phyloP scores from a whole-genome alignment of 345 rosid species.

The Aquilaria malaccensis region DNA sequence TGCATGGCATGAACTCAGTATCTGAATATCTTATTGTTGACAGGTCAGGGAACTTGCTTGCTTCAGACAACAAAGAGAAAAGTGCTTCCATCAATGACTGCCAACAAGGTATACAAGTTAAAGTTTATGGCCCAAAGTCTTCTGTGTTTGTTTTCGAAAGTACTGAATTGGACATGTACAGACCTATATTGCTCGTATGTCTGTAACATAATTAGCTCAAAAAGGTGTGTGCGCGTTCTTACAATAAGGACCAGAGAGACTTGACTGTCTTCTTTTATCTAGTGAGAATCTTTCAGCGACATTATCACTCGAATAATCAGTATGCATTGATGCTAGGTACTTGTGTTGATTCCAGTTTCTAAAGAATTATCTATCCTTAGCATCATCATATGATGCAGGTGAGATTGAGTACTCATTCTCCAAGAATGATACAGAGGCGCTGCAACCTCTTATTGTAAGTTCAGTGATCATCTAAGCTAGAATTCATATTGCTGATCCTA shows the following conservation, averaged over 20 bases:
- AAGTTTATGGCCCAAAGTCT: neutral
- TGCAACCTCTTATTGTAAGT: constrained; percentile 35
- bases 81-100: neutral
- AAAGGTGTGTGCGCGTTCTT: too few species aligned
- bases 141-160: neutral
- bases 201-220: too few species aligned
- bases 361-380: too few species aligned
- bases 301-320: too few species aligned
- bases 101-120: constrained; percentile 20
- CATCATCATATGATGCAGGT: constrained; percentile 19
- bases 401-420: neutral
- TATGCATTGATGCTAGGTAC: too few species aligned
- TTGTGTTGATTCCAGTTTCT: too few species aligned
- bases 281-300: too few species aligned
- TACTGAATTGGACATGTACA: too few species aligned
- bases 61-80: constrained; percentile 8
- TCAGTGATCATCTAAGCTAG: neutral
- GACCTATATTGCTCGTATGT: too few species aligned
- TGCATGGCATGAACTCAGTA: constrained; percentile 3
- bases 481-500: neutral
- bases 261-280: too few species aligned
- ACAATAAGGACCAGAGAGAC: too few species aligned
- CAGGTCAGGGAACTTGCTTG: constrained; percentile 21
- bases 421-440: constrained; percentile 22
- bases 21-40: constrained; percentile 5